These are phyloP conservation scores for Crithidia brevicula DNA, from an alignment of 208 protist species.

Conservation along the genomic window DNA sequence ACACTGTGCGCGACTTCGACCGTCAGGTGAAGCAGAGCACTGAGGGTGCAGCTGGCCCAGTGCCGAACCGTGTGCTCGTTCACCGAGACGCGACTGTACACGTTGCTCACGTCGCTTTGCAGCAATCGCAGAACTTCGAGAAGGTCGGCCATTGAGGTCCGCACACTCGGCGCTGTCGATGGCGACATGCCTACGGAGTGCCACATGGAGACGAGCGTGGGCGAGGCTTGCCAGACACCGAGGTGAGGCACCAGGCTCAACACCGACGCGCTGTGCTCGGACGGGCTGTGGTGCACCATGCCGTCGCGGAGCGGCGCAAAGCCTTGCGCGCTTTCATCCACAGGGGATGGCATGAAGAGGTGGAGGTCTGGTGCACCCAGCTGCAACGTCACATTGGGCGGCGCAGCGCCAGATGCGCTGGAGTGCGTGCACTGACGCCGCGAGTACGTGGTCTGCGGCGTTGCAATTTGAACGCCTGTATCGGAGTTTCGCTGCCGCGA, in stretches of 20 bases:
- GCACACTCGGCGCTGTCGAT: not conserved
- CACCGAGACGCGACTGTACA: conserved; percentile 26
- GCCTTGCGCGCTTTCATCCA: conserved; percentile 16
- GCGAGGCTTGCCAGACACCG: conserved; percentile 27
- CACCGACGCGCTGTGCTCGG: conserved; percentile 26
- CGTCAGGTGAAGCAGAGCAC: conserved; percentile 19
- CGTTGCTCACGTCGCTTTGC: conserved; percentile 40
- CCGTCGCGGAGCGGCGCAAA: conserved; percentile 16
- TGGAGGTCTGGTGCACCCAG: conserved; percentile 1
- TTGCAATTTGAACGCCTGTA: not conserved
- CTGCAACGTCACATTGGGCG: not conserved
- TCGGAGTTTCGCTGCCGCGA: not conserved
- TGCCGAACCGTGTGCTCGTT: conserved; percentile 30
- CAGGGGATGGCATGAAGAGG: conserved; percentile 26
- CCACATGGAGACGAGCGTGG: conserved; percentile 18
- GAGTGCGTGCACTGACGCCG: not conserved
- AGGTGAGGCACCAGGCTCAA: conserved; percentile 24
- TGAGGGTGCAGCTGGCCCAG: conserved; percentile 24
- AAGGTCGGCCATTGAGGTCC: conserved; percentile 28
- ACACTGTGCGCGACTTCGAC: conserved; percentile 21
- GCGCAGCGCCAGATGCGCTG: not conserved
- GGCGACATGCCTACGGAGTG: conserved; percentile 12
- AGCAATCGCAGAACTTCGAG: conserved; percentile 41
- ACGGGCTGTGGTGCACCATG: conserved; percentile 14
- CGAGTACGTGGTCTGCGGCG: not conserved